Evolutionary conservation across 2,329 filamentous ascomycete species (phyloP), one percentile per base, ranked within the genome.

Genomic region (Bipolaris bicolor): DNA sequence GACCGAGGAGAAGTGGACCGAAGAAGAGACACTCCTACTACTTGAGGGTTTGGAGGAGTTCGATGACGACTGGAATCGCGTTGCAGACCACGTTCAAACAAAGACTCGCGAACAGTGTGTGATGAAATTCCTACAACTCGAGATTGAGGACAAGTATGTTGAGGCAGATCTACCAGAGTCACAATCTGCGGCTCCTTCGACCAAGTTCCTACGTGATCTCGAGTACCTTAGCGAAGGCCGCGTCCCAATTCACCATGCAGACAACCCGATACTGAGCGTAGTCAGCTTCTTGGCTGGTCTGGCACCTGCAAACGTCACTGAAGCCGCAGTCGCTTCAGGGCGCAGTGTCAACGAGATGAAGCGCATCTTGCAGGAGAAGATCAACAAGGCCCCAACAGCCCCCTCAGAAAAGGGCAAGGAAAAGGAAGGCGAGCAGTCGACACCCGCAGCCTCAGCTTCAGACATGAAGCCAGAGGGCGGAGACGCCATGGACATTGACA

Each of bases 141-240:
- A 97, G 66, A 99, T 99, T 61, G 95, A 98, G 76, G 94, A 97
- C 80, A 96, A 96, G 76, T 99, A 97, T 72, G 82, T 97, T 9
- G 93, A 98, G 69, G 87, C 91, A 7, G 88, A 94, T 69, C 85
- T 87, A 7, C 80, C 90, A 53, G 65, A 70, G 39, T 58, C 64
- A 31, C 67, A 70, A 29, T 58, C 67, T 4, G 65, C 59, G 82
- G 86, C 54, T 81, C 90, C 71, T 3, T 71, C 72, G 29, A 65
- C 55, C 45, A 73, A 69, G 20, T 75, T 75, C 63, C 62, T 76
- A 5, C 66, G 67, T 24, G 82, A 78, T 54, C 81, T 95, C 34
- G 89, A 90, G 33, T 84, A 87, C 55, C 85, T 91, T 49, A 78
- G 74, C 54, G 86, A 89, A 58, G 93, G 93, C 7, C 88, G 92